A percentile compares a stretch with the other conserved stretches of the same genome.
Evolutionary conservation across 2,329 filamentous ascomycete species (phyloP).

Genomic region (Fusarium chaquense): DNA sequence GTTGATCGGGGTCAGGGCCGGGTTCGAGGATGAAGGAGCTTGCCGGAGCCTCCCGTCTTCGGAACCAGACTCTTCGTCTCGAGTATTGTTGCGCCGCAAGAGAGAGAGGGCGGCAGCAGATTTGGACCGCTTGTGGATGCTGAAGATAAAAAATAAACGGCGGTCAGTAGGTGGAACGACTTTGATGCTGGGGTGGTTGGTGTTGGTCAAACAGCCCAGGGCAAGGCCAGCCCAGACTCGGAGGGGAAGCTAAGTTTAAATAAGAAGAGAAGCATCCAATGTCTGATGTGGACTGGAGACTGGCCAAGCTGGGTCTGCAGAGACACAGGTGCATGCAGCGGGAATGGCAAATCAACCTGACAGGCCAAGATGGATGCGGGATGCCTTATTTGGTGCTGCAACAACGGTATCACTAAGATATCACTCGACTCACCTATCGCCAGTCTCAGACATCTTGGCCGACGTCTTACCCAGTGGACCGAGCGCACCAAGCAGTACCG

Average conservation of each 20-base stretch:
- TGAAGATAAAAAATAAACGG: conserved; percentile 45
- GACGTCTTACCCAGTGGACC: conserved; percentile 24
- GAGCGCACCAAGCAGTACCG: neutral
- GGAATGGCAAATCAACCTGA: conserved; percentile 26
- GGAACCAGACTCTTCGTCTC: conserved; percentile 65
- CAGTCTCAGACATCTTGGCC: conserved; percentile 45
- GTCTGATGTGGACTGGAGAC: conserved; percentile 36
- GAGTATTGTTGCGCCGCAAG: conserved; percentile 64
- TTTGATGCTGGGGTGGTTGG: conserved; percentile 37
- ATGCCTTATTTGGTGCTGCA: conserved; percentile 3
- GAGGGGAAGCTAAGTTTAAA: conserved; percentile 37
- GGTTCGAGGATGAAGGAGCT: conserved; percentile 49
- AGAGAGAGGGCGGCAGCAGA: conserved; percentile 65
- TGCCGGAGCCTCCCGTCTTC: conserved; percentile 61
- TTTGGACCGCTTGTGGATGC: conserved; percentile 66
- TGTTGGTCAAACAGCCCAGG: conserved; percentile 30
- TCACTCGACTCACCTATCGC: conserved; percentile 42
- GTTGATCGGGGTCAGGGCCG: conserved; percentile 51
- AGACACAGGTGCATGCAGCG: conserved; percentile 28
- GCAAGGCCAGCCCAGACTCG: neutral
- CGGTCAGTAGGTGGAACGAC: conserved; percentile 49
- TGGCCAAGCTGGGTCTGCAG: conserved; percentile 6
- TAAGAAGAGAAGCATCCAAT: conserved; percentile 25
- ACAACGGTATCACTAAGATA: conserved; percentile 4
- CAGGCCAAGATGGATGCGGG: neutral